Evolutionary conservation across 306 rosid genomes (phyloP).

Genomic region (Cucumis hystrix): DNA sequence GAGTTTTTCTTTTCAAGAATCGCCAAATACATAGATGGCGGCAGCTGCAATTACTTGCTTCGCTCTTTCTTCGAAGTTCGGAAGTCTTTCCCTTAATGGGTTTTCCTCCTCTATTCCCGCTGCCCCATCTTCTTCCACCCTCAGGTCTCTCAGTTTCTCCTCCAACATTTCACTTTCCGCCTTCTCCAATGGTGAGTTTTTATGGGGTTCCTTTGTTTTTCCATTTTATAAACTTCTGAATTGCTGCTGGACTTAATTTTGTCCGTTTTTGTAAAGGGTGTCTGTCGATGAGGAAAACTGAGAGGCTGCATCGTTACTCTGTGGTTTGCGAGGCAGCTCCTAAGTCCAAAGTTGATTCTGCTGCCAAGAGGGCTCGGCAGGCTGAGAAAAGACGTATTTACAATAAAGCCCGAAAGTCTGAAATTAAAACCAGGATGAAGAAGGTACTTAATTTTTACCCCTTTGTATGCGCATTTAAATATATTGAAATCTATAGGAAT

Average conservation of each 20-base stretch:
- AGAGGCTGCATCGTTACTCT: conserved; percentile 25
- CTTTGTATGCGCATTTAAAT: neutral
- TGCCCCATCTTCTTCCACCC: conserved; percentile 18
- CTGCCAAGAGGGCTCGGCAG: conserved; percentile 70
- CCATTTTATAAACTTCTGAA: neutral
- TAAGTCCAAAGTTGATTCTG: conserved; percentile 56
- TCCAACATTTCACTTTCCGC: conserved; percentile 27
- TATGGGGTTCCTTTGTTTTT: neutral
- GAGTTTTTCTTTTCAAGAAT: neutral
- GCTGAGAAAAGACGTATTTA: conserved; percentile 79
- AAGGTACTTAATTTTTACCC: conserved; percentile 38
- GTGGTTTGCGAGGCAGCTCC: conserved; percentile 68
- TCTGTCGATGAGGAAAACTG: conserved; percentile 23
- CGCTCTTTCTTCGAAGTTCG: conserved; percentile 46
- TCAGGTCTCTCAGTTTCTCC: conserved; percentile 49
- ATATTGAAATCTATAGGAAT: neutral
- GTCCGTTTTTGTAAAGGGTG: conserved; percentile 30
- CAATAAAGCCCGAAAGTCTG: conserved; percentile 71
- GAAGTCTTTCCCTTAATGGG: conserved; percentile 34
- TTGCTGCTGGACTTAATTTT: neutral
- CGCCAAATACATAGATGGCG: conserved; percentile 25
- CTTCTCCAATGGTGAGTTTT: conserved; percentile 37
- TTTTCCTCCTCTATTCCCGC: conserved; percentile 15
- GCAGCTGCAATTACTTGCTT: conserved; percentile 40
- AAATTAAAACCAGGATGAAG: conserved; percentile 68